Percentiles rank a stretch among this genome's conserved stretches.
Evolutionary conservation across 805 yeast species (phyloP).

Genomic region (Yamadazyma endophytica): DNA sequence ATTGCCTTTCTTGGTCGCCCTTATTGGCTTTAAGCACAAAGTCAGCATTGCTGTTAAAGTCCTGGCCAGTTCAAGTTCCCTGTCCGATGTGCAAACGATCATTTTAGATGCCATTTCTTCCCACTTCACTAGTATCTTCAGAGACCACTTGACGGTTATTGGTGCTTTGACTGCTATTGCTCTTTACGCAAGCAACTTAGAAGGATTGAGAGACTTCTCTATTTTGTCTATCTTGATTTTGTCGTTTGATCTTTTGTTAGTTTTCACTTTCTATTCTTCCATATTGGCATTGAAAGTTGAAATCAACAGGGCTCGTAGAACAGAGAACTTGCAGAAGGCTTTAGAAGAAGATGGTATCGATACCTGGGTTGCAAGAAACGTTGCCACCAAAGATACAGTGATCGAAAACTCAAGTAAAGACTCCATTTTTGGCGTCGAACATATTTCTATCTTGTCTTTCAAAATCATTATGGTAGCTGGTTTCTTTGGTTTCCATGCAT

Average conservation of each 20-base stretch:
- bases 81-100: conserved; percentile 40
- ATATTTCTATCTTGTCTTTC: conserved; percentile 43
- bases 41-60: conserved; percentile 65
- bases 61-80: conserved; percentile 35
- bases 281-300: conserved; percentile 84
- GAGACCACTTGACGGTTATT: conserved; percentile 74
- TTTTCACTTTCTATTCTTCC: conserved; percentile 79
- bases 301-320: conserved; percentile 78
- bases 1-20: conserved; percentile 86
- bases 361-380: conserved; percentile 61
- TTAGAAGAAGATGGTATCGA: conserved; percentile 92
- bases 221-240: conserved; percentile 67
- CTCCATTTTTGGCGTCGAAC: conserved; percentile 18
- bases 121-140: conserved; percentile 51
- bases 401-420: conserved; percentile 34
- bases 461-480: conserved; percentile 58
- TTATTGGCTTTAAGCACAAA: conserved; percentile 88
- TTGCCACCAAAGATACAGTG: conserved; percentile 50
- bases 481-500: conserved; percentile 60
- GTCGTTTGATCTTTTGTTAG: conserved; percentile 64
- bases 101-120: conserved; percentile 39
- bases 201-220: conserved; percentile 78
- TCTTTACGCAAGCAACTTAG: conserved; percentile 59
- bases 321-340: conserved; percentile 70
- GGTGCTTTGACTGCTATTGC: conserved; percentile 67